Base-by-base conservation (phyloP, 139 green algal species). In the Volvox africanus region DNA sequence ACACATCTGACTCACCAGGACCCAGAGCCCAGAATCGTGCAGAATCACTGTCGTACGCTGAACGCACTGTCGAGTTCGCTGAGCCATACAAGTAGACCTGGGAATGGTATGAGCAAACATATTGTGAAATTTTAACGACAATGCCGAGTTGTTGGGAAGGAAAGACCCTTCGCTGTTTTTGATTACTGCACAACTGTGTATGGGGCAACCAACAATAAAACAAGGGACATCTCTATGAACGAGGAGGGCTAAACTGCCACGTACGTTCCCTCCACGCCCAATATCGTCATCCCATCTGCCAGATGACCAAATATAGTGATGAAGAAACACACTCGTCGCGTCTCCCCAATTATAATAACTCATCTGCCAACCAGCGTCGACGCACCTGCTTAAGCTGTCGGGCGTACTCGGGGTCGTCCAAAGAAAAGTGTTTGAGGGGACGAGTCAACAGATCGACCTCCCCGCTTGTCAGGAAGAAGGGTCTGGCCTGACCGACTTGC, bases 21-120 rank as follows among this genome's bases (percentile, higher is more conserved):
- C 88, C 88, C 32, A 91, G 82, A 12, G 92, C 92, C 92, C 92
- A 92, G 68, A 93, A 92, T 50, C 61, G 55, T 12, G 85, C 37
- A 0, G 80, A 92, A 30, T 85, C 80, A 37, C 36, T 77, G 79
- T 94, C 89, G 37, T 73, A 85, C 61, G 85, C 28, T 61, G 80
- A 90, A 69, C 89, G 92, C 0, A 28, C 21, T 6, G 71, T 80
- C 6, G 85, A 92, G 82, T 88, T 88, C 11, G 75, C 11, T 5
- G 82, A 79, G 32, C 82, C 82, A 3, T 35, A 55, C 28, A 26
- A 30, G 20, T 88, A 67, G 5, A 79, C 67, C 82, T 88, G 82
- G 21, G n/a, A n/a, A n/a, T n/a, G n/a, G n/a, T n/a, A n/a, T n/a
- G n/a, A n/a, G n/a, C n/a, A n/a, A n/a, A n/a, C n/a, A n/a, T n/a